phyloP scores from a whole-genome alignment of 2,329 filamentous ascomycete genomes.

The Zopfia rhizophila region DNA sequence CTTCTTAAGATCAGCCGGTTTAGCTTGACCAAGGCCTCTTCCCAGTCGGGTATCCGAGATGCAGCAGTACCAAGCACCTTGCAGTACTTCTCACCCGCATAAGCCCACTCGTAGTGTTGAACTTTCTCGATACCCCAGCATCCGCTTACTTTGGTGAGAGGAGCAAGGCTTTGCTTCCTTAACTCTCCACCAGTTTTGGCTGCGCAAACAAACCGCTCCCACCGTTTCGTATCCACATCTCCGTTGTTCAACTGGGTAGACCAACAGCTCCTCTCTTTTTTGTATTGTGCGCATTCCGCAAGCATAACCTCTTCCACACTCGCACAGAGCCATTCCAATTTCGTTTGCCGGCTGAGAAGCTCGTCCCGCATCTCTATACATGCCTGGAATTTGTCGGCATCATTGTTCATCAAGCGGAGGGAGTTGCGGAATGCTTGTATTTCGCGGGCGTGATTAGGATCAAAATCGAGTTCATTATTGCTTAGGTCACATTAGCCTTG shows the following conservation, averaged over 20 bases:
- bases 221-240: conserved; percentile 21
- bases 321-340: conserved; percentile 9
- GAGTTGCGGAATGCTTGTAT: conserved; percentile 8
- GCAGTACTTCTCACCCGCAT: conserved; percentile 23
- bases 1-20: conserved; percentile 26
- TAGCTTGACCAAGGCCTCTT: conserved; percentile 23
- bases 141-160: conserved; percentile 19
- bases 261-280: conserved; percentile 3
- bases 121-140: conserved; percentile 24
- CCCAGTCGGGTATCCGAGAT: conserved; percentile 21
- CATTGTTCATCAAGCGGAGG: conserved; percentile 5
- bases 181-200: conserved; percentile 11
- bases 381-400: conserved; percentile 16
- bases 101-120: conserved; percentile 24
- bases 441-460: too few relatives aligned
- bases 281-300: conserved; percentile 16
- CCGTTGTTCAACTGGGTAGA: conserved; percentile 3
- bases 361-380: conserved; percentile 9
- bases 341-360: conserved; percentile 12
- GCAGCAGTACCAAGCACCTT: conserved; percentile 22
- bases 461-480: too few relatives aligned
- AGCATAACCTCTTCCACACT: conserved; percentile 17
- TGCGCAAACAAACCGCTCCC: conserved; percentile 20
- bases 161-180: conserved; percentile 23
- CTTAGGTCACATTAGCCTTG: too few relatives aligned